Evolutionary conservation across 2,329 filamentous ascomycete species (phyloP).

Genomic region (Colletotrichum echinochloae): DNA sequence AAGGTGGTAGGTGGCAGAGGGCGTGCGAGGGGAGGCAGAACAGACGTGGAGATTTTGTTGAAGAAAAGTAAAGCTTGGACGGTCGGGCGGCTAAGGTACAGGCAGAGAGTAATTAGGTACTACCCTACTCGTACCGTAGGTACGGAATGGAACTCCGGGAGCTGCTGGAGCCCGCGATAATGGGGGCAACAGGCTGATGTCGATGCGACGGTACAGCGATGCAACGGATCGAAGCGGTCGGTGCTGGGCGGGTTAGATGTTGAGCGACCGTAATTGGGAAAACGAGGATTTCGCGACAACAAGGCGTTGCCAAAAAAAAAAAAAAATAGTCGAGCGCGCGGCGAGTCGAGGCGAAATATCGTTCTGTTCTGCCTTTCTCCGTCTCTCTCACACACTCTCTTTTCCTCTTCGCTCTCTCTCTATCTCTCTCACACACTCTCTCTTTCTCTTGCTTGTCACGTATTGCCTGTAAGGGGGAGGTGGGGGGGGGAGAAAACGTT

Average conservation of each 20-base stretch:
- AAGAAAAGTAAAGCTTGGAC: conserved; percentile 29
- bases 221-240: conserved; percentile 1
- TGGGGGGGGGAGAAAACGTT: background rate
- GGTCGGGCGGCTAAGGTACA: conserved; percentile 14
- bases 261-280: background rate
- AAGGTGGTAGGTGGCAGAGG: background rate
- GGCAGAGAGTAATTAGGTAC: no score
- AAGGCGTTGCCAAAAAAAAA: no score
- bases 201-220: conserved; percentile 7
- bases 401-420: background rate
- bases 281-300: no score
- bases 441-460: background rate
- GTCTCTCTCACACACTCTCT: background rate
- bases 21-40: conserved; percentile 1
- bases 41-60: conserved; percentile 19
- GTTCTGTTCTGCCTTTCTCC: background rate
- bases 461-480: background rate
- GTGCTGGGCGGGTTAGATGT: background rate
- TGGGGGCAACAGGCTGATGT: background rate
- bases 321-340: no score
- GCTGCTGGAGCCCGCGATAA: conserved; percentile 4
- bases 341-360: background rate
- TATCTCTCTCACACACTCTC: no score
- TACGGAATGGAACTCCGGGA: conserved; percentile 12
- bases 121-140: no score